These are phyloP conservation scores for Hypseocharis bilobata DNA, from an alignment of 441 rosid species.

Conservation along the genomic window DNA sequence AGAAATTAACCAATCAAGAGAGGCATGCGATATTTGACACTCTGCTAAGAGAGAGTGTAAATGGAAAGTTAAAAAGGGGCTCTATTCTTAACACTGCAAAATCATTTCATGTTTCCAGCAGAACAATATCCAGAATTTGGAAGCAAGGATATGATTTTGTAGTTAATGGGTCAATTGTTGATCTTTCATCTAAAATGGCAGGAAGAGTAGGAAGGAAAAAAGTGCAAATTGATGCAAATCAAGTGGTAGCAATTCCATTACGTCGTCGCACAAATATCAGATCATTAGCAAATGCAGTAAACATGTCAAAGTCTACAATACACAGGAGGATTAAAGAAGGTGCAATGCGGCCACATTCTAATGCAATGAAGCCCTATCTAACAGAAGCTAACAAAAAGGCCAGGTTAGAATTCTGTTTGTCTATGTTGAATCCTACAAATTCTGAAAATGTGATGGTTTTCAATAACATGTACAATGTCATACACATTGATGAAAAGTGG, in stretches of 20 bases:
- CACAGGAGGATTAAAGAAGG: neutral
- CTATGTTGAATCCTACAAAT: neutral
- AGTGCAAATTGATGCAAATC: too few relatives aligned
- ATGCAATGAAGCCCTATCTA: neutral
- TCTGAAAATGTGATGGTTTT: neutral
- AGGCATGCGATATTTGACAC: too few relatives aligned
- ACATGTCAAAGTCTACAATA: neutral
- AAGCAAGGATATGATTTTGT: too few relatives aligned
- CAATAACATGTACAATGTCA: neutral
- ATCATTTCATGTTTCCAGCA: neutral
- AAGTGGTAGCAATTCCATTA: too few relatives aligned
- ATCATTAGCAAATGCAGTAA: neutral
- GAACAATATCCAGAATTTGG: too few relatives aligned
- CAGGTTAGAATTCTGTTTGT: slow-evolving; percentile 1
- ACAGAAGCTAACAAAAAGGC: slow-evolving; percentile 6
- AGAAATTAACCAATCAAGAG: too few relatives aligned
- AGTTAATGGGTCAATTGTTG: neutral
- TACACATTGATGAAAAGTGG: slow-evolving; percentile 10
- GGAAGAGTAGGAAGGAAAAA: neutral
- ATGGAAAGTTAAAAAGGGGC: neutral
- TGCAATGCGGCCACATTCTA: neutral
- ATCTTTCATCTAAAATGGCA: neutral
- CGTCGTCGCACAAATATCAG: neutral
- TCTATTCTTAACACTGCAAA: neutral
- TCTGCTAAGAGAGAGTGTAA: neutral